Base-by-base conservation (phyloP, 1,284 basidiomycete genomes). In the Malassezia cuniculi region DNA sequence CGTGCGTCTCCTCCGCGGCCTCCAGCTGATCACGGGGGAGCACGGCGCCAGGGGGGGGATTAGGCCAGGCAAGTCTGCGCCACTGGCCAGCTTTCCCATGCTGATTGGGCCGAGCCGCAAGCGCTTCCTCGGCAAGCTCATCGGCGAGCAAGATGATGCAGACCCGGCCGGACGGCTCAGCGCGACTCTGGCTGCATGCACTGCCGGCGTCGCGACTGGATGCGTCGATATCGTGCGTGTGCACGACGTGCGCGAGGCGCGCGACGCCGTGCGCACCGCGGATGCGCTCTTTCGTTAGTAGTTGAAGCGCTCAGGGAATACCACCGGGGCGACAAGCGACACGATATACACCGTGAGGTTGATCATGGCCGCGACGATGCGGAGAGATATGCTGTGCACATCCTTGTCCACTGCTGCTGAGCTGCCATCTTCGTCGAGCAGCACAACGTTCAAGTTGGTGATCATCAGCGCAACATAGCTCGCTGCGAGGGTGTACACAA, bases 151-250 rank as follows among this genome's bases (percentile, higher is more conserved):
- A 22, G 73, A 74, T 30, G 68, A 85, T 0, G 17, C 36, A 4
- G 21, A 17, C n/a, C 29, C 29, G 6, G 29, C 36, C 39, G 79
- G 85, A 44, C 72, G 89, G 7, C 75, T 71, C 1, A 81, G 75
- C 70, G 89, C 83, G 2, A 94, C 89, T 11, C 80, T 82, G 0
- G 81, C 82, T 0, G 76, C 81, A 3, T 80, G 84, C 21, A 70
- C 79, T 0, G 80, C 78, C 52, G 81, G 82, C 20, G 76, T 85
- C 6, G 77, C 80, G 48, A 80, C 82, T 55, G 57, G 50, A 5
- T 78, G 79, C 0, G 78, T 77, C 1, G 73, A 77, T 41, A 69
- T 87, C 1, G 75, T 94, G 1, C 71, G 89, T 16, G 85, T 93
- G 2, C 90, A 97, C 67, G 82, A 90, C 62, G 76, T 80, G 1